Conservation (phyloP, 495 filamentous ascomycete species). For the Neurospora pannonica region DNA sequence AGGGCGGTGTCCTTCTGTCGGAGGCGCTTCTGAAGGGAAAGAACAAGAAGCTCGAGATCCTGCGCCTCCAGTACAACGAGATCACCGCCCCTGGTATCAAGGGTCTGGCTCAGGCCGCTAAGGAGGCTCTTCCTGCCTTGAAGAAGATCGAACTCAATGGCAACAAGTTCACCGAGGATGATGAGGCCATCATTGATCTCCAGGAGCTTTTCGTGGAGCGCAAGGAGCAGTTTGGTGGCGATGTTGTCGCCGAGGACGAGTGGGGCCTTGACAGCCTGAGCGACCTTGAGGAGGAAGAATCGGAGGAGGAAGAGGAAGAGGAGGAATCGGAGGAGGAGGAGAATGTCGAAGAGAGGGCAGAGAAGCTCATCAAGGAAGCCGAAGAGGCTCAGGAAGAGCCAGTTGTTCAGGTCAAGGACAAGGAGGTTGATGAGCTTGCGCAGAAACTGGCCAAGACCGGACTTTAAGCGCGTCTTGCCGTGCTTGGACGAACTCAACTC, state of each 20-base stretch:
- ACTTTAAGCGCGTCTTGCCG: conserved; percentile 18
- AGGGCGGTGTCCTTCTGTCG: conserved; percentile 66
- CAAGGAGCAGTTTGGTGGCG: conserved; percentile 52
- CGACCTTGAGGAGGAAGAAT: conserved; percentile 69
- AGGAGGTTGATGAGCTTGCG: conserved; percentile 72
- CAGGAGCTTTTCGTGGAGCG: conserved; percentile 44
- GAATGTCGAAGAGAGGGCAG: conserved; percentile 49
- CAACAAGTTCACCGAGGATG: conserved; percentile 87
- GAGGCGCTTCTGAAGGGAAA: conserved; percentile 62
- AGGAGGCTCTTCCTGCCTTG: conserved; percentile 57
- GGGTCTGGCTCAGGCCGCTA: conserved; percentile 54
- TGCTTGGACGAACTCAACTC: neutral
- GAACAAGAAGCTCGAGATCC: conserved; percentile 65
- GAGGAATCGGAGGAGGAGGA: conserved; percentile 59
- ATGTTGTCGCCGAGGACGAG: conserved; percentile 50
- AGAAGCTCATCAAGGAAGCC: conserved; percentile 58
- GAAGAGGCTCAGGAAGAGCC: conserved; percentile 67
- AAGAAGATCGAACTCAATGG: conserved; percentile 88
- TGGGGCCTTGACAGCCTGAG: conserved; percentile 83
- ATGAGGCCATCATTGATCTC: conserved; percentile 46
- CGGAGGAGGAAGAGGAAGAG: conserved; percentile 62
- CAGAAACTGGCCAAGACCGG: conserved; percentile 60
- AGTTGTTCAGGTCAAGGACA: conserved; percentile 61
- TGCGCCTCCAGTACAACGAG: conserved; percentile 91
- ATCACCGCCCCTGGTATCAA: conserved; percentile 67